phyloP scores from a whole-genome alignment of 805 yeast genomes.

The Barnettozyma populi region DNA sequence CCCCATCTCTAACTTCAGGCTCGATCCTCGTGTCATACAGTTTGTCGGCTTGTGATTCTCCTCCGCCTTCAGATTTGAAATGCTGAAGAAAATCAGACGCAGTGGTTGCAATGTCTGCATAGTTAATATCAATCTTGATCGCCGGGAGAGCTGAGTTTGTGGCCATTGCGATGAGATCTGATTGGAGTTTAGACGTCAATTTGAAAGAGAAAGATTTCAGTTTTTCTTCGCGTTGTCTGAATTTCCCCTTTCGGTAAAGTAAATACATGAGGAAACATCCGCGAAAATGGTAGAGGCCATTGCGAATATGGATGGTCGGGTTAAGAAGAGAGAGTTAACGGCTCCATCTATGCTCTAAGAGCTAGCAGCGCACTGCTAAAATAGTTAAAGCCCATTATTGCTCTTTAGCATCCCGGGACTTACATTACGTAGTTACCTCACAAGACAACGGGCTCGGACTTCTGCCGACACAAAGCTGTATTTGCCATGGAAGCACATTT shows the following conservation, averaged over 20 bases:
- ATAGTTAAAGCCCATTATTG: too few species aligned
- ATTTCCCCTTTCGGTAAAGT: constrained; percentile 2
- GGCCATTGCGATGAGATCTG: constrained; percentile 15
- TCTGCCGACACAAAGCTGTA: background rate
- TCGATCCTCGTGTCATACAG: constrained; percentile 31
- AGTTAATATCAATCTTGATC: constrained; percentile 67
- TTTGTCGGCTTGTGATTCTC: constrained; percentile 25
- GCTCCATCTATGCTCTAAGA: too few species aligned
- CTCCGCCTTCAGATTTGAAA: constrained; percentile 43
- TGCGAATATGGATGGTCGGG: too few species aligned
- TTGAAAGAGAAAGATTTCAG: background rate
- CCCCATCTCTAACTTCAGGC: constrained; percentile 15
- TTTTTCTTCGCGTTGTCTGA: background rate
- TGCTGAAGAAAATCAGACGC: constrained; percentile 64
- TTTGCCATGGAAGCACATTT: background rate
- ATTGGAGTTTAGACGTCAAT: background rate
- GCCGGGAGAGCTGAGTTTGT: constrained; percentile 44
- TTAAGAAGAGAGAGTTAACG: too few species aligned
- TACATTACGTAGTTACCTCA: too few species aligned
- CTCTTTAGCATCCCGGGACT: too few species aligned
- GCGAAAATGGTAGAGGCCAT: background rate
- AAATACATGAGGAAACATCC: background rate
- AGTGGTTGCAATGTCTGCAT: constrained; percentile 52
- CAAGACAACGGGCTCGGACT: too few species aligned
- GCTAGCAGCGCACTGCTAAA: too few species aligned